These are phyloP conservation scores for Phytophthora rubi DNA, from an alignment of 352 stramenopile species.

Conservation along the genomic window DNA sequence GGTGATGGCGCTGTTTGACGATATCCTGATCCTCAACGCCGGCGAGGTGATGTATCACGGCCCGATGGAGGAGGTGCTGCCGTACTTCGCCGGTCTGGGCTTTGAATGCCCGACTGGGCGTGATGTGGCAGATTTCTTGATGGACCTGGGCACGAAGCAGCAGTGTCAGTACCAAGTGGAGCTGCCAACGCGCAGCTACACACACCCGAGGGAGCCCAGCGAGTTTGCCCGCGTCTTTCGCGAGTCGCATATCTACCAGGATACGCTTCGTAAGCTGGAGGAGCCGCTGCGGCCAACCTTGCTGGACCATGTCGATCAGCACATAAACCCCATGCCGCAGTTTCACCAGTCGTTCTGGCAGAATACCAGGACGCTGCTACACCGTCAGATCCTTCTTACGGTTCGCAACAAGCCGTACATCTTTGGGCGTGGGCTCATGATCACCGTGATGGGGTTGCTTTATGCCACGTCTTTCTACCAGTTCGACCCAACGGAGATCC, in stretches of 20 bases:
- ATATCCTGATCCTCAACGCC: conserved; percentile 56
- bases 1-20: conserved; percentile 59
- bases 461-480: conserved; percentile 50
- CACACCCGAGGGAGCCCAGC: conserved; percentile 29
- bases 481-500: conserved; percentile 37
- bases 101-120: conserved; percentile 36
- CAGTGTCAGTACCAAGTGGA: conserved; percentile 38
- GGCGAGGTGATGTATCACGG: conserved; percentile 55
- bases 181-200: conserved; percentile 3
- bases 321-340: conserved; percentile 73
- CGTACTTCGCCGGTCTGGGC: conserved; percentile 44
- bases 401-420: conserved; percentile 48
- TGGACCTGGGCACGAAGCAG: conserved; percentile 49
- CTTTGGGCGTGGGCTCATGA: conserved; percentile 42
- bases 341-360: conserved; percentile 40
- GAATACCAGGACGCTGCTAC: conserved; percentile 37
- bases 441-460: conserved; percentile 46
- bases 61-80: conserved; percentile 32
- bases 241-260: conserved; percentile 40
- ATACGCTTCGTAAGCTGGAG: conserved; percentile 68
- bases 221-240: conserved; percentile 53
- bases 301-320: conserved; percentile 56
- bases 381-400: conserved; percentile 63
- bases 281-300: conserved; percentile 16
- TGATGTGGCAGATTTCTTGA: conserved; percentile 46